Evolutionary conservation across 2,329 filamentous ascomycete genomes (phyloP), one percentile per base, ranked within the genome.

Genomic region (Ceratocystis diversiconidia): DNA sequence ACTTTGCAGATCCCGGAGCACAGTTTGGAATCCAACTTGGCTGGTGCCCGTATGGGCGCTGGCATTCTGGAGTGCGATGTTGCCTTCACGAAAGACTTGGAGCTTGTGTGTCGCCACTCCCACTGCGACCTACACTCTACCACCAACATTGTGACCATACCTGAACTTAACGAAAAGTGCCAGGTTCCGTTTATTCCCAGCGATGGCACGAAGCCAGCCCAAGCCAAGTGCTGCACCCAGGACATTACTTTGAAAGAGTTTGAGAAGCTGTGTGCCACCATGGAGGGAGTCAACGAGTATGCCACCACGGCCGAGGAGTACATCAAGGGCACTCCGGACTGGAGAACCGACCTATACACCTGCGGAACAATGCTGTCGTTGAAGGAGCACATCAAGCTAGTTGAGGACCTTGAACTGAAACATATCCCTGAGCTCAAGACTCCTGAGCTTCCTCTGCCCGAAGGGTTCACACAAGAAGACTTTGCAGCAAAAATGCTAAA

Each of bases 381-480:
- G 69, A 78, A 82, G 69, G 82, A 86, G 68, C 85, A 83, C 73
- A 85, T 89, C 70, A 74, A 77, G 43, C 73, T 86, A 48, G 79
- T 84, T 62, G 77, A 87, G 69, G 73, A 74, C 1, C 76, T 83
- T 52, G 85, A 82, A 46, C 76, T 86, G 8, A 79, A 83, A 69
- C 88, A 86, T 74, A 86, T 83, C 0, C 81, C 84, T 4, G 85
- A 88, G 74, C 78, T 88, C 41, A 89, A 89, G 77, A 82, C 82
- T 0, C 85, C 83, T 44, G 76, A 82, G 69, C 82, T 89, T n/a
- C 72, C 78, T n/a, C 89, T 89, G 85, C 87, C 87, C 0, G 78
- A 78, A 36, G 72, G 79, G 71, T 89, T 87, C 76, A 89, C 86
- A 0, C 85, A 87, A 71, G 75, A 82, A 69, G 75, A 78, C 70